Evolutionary conservation across 257 asterid genomes (phyloP).

Genomic region (Fraxinus pennsylvanica): DNA sequence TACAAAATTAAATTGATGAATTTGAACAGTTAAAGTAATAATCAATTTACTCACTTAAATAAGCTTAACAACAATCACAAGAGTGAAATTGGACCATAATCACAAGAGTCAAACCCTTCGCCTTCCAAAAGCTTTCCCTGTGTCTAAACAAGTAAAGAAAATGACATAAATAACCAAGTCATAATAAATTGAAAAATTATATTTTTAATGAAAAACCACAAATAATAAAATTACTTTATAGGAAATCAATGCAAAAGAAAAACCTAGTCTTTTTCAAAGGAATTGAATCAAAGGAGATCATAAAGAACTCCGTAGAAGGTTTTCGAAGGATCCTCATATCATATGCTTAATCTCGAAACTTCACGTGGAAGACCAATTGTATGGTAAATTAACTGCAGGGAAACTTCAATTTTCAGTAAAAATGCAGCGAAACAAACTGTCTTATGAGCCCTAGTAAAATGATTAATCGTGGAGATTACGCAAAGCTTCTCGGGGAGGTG

Average conservation of each 20-base stretch:
- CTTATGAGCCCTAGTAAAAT: not conserved
- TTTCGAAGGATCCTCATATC: conserved; percentile 42
- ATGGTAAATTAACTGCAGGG: not conserved
- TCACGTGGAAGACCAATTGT: not conserved
- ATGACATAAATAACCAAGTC: not conserved
- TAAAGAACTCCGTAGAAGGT: conserved; percentile 58
- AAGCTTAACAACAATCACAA: conserved; percentile 64
- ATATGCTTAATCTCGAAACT: conserved; percentile 21
- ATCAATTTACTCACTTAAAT: conserved; percentile 53
- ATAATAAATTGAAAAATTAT: not conserved
- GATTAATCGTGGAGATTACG: not conserved
- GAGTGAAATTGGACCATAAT: conserved; percentile 71
- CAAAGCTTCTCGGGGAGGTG: not conserved
- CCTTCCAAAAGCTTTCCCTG: conserved; percentile 61
- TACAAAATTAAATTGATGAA: not conserved
- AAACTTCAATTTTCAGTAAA: not conserved
- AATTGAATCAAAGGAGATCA: conserved; percentile 60
- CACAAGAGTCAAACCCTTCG: conserved; percentile 65
- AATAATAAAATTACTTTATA: not conserved
- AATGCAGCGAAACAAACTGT: not conserved
- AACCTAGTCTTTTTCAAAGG: conserved; percentile 50
- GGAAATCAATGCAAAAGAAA: not conserved
- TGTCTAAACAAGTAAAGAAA: conserved; percentile 37
- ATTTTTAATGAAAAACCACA: not conserved
- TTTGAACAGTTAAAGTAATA: conserved; percentile 1